phyloP scores from a whole-genome alignment of 805 yeast species.

The Torulaspora maleeae region DNA sequence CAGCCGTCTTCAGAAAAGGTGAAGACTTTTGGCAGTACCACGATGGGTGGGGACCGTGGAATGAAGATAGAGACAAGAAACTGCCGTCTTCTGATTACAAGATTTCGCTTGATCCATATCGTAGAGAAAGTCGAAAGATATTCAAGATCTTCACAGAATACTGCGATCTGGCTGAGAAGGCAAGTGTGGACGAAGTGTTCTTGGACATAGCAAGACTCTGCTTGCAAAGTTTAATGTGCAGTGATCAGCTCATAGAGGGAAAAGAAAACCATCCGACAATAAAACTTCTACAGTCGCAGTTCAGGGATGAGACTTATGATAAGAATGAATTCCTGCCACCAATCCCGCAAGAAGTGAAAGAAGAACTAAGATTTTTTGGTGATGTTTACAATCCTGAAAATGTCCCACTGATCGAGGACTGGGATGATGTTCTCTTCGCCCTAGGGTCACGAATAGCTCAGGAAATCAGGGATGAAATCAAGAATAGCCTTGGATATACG shows the following conservation, averaged over 20 bases:
- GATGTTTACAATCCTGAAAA: constrained; percentile 18
- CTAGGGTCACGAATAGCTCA: constrained; percentile 60
- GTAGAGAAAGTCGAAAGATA: constrained; percentile 81
- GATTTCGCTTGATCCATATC: constrained; percentile 85
- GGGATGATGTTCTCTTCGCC: constrained; percentile 76
- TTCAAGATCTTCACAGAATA: constrained; percentile 55
- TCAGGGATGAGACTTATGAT: constrained; percentile 24
- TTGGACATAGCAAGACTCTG: constrained; percentile 74
- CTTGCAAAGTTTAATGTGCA: constrained; percentile 37
- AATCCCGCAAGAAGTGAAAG: constrained; percentile 20
- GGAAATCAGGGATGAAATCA: constrained; percentile 51
- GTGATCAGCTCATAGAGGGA: constrained; percentile 11
- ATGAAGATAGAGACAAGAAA: constrained; percentile 41
- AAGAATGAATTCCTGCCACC: constrained; percentile 26
- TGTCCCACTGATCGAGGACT: constrained; percentile 40
- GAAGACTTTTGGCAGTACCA: constrained; percentile 77
- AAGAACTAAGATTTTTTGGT: constrained; percentile 21
- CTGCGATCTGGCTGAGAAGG: constrained; percentile 79
- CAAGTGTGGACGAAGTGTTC: constrained; percentile 92
- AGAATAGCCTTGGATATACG: constrained; percentile 61
- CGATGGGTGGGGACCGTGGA: constrained; percentile 37
- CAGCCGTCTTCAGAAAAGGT: constrained; percentile 89
- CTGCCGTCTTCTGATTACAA: constrained; percentile 66
- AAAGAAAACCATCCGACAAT: constrained; percentile 2
- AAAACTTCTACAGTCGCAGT: constrained; percentile 18